Base-by-base conservation (phyloP, 345 rosid species). In the Dimocarpus longan region DNA sequence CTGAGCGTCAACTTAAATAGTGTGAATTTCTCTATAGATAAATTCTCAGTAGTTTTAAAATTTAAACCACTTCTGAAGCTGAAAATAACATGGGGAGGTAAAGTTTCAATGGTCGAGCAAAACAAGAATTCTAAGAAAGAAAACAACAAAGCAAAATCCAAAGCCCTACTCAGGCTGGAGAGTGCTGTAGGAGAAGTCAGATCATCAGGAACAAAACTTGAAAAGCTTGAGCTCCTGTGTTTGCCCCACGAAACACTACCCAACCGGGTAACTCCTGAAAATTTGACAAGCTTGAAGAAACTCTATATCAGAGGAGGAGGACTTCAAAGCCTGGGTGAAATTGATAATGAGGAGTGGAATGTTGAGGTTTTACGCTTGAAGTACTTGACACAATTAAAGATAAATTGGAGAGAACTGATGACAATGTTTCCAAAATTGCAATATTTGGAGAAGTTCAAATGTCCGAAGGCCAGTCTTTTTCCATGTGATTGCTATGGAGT, bases 351-450 rank as follows among this genome's bases (percentile, higher is more conserved):
- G 7, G 50, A 79, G 28, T 81, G 86, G 60, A 0, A 10, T 2
- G 80, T 87, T 46, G 10, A 79, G 81, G 50, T 24, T 52, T 71
- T 89, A 52, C 89, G 88, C 46, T 70, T 89, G 84, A 84, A 86
- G 80, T 86, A 83, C 71, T 84, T 89, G 75, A 73, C 48, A n/a
- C 80, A 82, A 71, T 48, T 87, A 43, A 67, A 80, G 76, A 73
- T 68, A 21, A 77, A 77, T 22, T 87, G 88, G 88, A 83, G 59
- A 65, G 71, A 81, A 19, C 10, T 87, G 82, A 67, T 9, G 21
- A 43, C 1, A 10, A 32, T 64, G 57, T 89, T 87, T 67, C 89
- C 88, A 37, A 0, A 81, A 0, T 66, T 89, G 75, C 9, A 1
- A 7, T 74, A 81, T 71, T 74, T 89, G 59, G 90, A 89, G 80